Conservation (phyloP, 2,329 filamentous ascomycete genomes). For the Aureobasidium sp. region DNA sequence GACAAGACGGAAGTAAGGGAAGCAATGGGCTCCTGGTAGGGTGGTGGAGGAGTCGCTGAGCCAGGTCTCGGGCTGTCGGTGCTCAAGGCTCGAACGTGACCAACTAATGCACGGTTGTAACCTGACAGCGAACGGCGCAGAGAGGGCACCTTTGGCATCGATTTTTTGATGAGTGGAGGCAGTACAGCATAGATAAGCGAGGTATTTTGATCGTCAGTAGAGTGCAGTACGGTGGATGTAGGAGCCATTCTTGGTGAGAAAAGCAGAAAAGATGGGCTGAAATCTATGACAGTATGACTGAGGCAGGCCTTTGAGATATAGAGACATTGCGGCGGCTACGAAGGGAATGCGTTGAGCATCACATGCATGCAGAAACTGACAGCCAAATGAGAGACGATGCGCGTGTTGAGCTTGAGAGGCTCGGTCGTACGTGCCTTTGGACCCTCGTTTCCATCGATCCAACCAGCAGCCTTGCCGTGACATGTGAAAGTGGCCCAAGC, state of each 20-base stretch:
- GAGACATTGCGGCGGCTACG: not conserved
- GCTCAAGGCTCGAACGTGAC: constrained; percentile 4
- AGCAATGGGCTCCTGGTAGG: constrained; percentile 16
- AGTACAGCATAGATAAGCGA: constrained; percentile 15
- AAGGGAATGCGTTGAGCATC: constrained; percentile 15
- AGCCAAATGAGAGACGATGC: not conserved
- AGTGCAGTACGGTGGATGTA: not conserved
- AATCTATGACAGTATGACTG: not conserved
- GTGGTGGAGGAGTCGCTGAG: constrained; percentile 17
- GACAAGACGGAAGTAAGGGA: constrained; percentile 15
- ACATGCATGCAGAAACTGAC: constrained; percentile 10
- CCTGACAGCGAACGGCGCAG: constrained; percentile 16
- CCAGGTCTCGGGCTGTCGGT: constrained; percentile 15
- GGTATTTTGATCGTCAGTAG: not conserved
- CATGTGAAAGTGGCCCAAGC: constrained; percentile 8
- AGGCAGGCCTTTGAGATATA: not conserved
- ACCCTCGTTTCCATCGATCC: not conserved
- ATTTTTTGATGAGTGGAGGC: constrained; percentile 15
- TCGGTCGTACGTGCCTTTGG: not conserved
- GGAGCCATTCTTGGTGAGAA: constrained; percentile 4
- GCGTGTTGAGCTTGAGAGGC: not conserved
- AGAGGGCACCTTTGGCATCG: constrained; percentile 15
- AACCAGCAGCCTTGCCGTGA: not conserved
- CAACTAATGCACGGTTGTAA: constrained; percentile 7
- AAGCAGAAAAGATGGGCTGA: not conserved